These are phyloP conservation scores for Otatea glauca DNA, from an alignment of 176 grass and related monocot species.

Conservation along the genomic window DNA sequence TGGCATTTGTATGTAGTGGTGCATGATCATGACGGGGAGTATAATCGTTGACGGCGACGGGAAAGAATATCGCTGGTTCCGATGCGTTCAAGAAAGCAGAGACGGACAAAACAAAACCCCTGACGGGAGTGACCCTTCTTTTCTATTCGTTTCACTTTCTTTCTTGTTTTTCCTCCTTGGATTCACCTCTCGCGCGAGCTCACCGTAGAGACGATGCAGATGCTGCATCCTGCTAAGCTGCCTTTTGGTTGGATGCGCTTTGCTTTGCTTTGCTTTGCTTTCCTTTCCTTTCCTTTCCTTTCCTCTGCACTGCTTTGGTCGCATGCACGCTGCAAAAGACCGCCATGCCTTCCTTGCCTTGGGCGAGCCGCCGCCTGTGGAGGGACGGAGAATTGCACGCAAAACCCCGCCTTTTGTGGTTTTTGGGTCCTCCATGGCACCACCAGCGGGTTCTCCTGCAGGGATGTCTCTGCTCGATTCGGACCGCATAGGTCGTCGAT, in stretches of 20 bases:
- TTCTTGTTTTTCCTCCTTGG: constrained; percentile 27
- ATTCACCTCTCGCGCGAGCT: too few relatives aligned
- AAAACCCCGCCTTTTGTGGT: background rate
- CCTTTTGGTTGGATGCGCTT: constrained; percentile 12
- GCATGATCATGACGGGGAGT: background rate
- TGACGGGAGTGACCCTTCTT: background rate
- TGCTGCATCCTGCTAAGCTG: background rate
- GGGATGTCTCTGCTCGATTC: too few relatives aligned
- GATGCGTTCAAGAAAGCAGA: constrained; percentile 1
- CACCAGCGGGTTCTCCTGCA: too few relatives aligned
- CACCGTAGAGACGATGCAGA: background rate
- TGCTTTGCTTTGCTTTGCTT: too few relatives aligned
- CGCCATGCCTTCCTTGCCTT: constrained; percentile 3
- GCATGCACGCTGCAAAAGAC: constrained; percentile 43
- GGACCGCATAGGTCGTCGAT: too few relatives aligned
- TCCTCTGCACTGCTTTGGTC: constrained; percentile 29
- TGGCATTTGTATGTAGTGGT: background rate
- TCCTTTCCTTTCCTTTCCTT: background rate
- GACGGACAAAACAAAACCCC: background rate
- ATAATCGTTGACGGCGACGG: constrained; percentile 18
- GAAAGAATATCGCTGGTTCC: constrained; percentile 53
- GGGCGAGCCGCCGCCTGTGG: constrained; percentile 34
- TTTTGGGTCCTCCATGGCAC: background rate
- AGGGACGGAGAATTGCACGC: background rate
- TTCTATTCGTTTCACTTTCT: background rate